phyloP scores from a whole-genome alignment of 176 grass and related monocot genomes.

The Eleusine indica region DNA sequence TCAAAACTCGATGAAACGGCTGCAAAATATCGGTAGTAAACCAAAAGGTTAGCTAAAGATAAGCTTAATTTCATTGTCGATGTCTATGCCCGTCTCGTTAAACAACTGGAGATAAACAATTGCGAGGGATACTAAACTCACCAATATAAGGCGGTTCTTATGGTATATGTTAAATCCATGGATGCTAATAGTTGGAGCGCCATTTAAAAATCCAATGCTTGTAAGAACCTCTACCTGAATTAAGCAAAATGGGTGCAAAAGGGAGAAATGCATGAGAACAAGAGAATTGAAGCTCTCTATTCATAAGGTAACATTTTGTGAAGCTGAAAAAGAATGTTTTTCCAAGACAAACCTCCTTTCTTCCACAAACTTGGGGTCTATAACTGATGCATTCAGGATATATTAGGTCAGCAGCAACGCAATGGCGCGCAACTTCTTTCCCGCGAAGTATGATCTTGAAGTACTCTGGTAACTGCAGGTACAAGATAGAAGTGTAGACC shows the following conservation, averaged over 20 bases:
- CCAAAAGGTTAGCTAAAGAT: background rate
- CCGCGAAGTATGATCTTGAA: slow-evolving; percentile 68
- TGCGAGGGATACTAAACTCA: slow-evolving; percentile 27
- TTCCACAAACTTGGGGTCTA: slow-evolving; percentile 42
- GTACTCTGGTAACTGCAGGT: slow-evolving; percentile 55
- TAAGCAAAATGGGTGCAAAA: slow-evolving; percentile 16
- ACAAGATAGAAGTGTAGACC: slow-evolving; percentile 61
- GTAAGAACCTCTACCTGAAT: slow-evolving; percentile 57
- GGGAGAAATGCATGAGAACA: background rate
- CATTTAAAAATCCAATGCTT: slow-evolving; percentile 60
- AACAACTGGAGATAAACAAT: background rate
- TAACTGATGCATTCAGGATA: slow-evolving; percentile 60
- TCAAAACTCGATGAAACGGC: slow-evolving; percentile 54
- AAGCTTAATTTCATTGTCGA: background rate
- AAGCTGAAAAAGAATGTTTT: background rate
- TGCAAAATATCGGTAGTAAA: slow-evolving; percentile 18
- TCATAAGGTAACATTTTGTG: slow-evolving; percentile 17
- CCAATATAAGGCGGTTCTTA: slow-evolving; percentile 67
- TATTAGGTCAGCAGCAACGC: slow-evolving; percentile 54
- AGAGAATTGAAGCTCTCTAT: background rate
- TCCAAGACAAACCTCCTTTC: slow-evolving; percentile 50
- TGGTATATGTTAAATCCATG: slow-evolving; percentile 78
- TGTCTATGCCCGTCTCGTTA: slow-evolving; percentile 15
- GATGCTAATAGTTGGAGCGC: slow-evolving; percentile 44
- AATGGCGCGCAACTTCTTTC: slow-evolving; percentile 46